Conservation (phyloP, 2,329 filamentous ascomycete genomes). For the Trichoderma pleuroti region DNA sequence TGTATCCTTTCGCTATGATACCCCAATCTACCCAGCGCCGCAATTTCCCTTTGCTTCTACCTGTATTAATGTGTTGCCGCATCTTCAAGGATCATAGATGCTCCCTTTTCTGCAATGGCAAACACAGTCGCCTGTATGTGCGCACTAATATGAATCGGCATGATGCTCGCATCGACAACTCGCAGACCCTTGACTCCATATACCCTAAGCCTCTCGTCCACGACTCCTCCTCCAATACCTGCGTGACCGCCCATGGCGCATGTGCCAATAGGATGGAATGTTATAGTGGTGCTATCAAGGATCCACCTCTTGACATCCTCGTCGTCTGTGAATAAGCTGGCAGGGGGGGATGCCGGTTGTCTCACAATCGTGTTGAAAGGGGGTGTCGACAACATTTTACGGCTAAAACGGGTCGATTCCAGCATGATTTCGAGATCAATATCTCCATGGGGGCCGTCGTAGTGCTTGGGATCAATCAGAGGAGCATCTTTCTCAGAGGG, state of each 20-base stretch:
- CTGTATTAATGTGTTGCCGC: background rate
- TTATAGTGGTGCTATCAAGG: conserved; percentile 29
- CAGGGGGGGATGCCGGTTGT: conserved; percentile 25
- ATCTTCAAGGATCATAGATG: conserved; percentile 31
- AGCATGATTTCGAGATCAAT: conserved; percentile 44
- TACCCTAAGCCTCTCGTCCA: conserved; percentile 27
- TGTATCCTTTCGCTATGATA: background rate
- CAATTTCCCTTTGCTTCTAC: background rate
- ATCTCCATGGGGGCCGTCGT: conserved; percentile 35
- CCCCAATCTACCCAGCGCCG: background rate
- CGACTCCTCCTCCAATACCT: conserved; percentile 31
- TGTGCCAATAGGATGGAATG: conserved; percentile 41
- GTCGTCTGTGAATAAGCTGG: conserved; percentile 21
- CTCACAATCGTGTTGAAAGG: conserved; percentile 38
- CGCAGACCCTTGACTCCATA: conserved; percentile 26
- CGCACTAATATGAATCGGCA: conserved; percentile 29
- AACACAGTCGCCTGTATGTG: conserved; percentile 31
- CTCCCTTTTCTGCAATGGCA: conserved; percentile 34
- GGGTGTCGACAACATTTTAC: conserved; percentile 37
- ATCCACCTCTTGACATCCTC: conserved; percentile 28
- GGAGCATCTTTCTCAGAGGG: conserved; percentile 28
- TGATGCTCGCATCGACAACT: conserved; percentile 27
- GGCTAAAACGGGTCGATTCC: conserved; percentile 37
- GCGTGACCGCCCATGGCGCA: conserved; percentile 33
- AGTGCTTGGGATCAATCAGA: conserved; percentile 43